Conservation (phyloP, 306 rosid genomes). For the Acacia acuminata region DNA sequence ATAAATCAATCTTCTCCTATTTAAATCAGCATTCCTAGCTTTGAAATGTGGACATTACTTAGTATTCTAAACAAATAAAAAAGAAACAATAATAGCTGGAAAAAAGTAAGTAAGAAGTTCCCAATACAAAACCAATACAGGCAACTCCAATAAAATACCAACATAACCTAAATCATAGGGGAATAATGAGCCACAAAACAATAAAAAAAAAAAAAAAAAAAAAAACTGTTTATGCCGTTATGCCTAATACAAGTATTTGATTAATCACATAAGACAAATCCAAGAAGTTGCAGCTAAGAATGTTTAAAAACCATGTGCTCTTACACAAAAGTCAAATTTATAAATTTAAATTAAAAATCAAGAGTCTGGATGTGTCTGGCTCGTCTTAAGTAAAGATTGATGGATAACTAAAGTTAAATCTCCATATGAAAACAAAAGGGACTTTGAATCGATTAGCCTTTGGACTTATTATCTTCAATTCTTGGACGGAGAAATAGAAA, state of each 20-base stretch:
- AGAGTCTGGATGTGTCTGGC: constrained; percentile 3
- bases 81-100: constrained; percentile 34
- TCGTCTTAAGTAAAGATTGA: constrained; percentile 29
- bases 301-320: constrained; percentile 28
- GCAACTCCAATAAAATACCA: constrained; percentile 44
- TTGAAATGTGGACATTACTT: constrained; percentile 21
- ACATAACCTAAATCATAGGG: constrained; percentile 27
- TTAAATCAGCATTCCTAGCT: constrained; percentile 27
- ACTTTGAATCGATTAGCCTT: constrained; percentile 22
- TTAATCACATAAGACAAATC: constrained; percentile 29
- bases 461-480: constrained; percentile 2
- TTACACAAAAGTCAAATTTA: constrained; percentile 42
- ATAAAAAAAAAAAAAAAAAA: not conserved
- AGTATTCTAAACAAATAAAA: constrained; percentile 30
- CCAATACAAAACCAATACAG: constrained; percentile 35
- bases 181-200: constrained; percentile 31
- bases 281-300: constrained; percentile 34
- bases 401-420: constrained; percentile 22
- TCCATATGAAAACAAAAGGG: constrained; percentile 27
- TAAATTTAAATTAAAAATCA: constrained; percentile 10
- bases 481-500: not conserved
- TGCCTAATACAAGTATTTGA: constrained; percentile 16
- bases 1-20: constrained; percentile 13
- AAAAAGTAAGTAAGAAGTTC: constrained; percentile 26
- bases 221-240: constrained; percentile 17